Base-by-base conservation (phyloP, 2,329 filamentous ascomycete genomes). In the Zopfia rhizophila region DNA sequence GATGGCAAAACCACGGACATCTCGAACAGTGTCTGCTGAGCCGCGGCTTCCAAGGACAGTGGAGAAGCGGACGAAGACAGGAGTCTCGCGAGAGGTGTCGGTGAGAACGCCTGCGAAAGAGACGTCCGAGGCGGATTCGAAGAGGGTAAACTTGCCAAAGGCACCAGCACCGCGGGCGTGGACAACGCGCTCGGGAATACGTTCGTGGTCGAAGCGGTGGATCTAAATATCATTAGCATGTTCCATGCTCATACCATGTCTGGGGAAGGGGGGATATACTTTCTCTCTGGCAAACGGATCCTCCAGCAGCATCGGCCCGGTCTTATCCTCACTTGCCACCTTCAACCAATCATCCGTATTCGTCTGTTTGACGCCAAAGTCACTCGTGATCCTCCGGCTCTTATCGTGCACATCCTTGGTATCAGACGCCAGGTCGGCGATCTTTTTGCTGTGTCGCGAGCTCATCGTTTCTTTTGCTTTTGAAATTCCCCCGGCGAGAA, bases 301-400 rank as follows among this genome's bases (percentile, higher is more conserved):
- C 63, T 94, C 89, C 3, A 94, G 68, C 0, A 92, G 74, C 60
- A 72, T 69, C 0, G 90, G 88, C 0, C 90, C 90, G 2, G 79
- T 84, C 43, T 84, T 76, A 33, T 89, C 80, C 3, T 84, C 78
- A 24, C 75, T 84, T 18, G 76, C 80, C 4, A 87, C 79, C 39
- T 82, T 84, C 41, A 95, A 76, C 90, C 89, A 94, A 65, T 91
- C 81, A 62, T 96, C 91, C 1, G 87, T 86, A 60, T 87, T 87
- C 29, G 77, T 75, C 61, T 91, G 81, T 70, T 87, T 90, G 19
- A 87, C 84, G 16, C 91, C 91, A 72, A 81, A 90, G 62, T 96
- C 90, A 36, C 86, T 87, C 0, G 90, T 93, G 55, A 91, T 83
- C 27, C 82, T 78, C 22, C 80, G 76, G 25, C 83, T 78, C 37